phyloP scores from a whole-genome alignment of 179 eudicot species.

The Actinidia chinensis region DNA sequence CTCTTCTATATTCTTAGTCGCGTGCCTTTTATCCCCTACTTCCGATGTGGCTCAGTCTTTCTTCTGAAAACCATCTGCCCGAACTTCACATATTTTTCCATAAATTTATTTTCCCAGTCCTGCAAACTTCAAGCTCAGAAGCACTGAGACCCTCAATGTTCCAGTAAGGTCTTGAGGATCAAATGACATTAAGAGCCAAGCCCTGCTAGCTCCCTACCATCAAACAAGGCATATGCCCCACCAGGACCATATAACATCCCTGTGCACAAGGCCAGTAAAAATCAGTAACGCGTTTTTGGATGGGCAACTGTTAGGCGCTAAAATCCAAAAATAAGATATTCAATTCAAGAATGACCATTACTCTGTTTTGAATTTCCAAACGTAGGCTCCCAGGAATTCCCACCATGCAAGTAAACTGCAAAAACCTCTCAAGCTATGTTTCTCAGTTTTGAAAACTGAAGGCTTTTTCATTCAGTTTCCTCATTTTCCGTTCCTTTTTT shows the following conservation, averaged over 20 bases:
- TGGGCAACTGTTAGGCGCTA: too few relatives aligned
- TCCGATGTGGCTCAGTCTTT: neutral
- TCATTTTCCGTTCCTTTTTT: too few relatives aligned
- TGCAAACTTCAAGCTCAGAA: conserved; percentile 47
- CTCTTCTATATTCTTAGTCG: neutral
- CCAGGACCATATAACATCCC: conserved; percentile 61
- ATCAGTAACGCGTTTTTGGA: neutral
- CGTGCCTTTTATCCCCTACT: conserved; percentile 5
- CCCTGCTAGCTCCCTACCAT: conserved; percentile 55
- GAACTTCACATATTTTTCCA: conserved; percentile 54
- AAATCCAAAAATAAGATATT: too few relatives aligned
- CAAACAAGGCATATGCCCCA: conserved; percentile 50
- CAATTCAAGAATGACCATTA: too few relatives aligned
- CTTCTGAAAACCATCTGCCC: conserved; percentile 31
- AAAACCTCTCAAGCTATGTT: too few relatives aligned
- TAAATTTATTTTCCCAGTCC: conserved; percentile 55
- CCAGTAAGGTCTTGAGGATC: conserved; percentile 49
- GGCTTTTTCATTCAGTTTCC: too few relatives aligned
- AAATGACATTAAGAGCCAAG: conserved; percentile 52
- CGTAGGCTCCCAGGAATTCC: too few relatives aligned
- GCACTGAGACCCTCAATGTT: conserved; percentile 41
- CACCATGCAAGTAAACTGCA: too few relatives aligned
- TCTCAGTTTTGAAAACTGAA: too few relatives aligned
- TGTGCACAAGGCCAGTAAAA: conserved; percentile 12
- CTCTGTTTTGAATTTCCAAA: too few relatives aligned